phyloP scores from a whole-genome alignment of 2,329 filamentous ascomycete species.

The Arthrobotrys musiformis region DNA sequence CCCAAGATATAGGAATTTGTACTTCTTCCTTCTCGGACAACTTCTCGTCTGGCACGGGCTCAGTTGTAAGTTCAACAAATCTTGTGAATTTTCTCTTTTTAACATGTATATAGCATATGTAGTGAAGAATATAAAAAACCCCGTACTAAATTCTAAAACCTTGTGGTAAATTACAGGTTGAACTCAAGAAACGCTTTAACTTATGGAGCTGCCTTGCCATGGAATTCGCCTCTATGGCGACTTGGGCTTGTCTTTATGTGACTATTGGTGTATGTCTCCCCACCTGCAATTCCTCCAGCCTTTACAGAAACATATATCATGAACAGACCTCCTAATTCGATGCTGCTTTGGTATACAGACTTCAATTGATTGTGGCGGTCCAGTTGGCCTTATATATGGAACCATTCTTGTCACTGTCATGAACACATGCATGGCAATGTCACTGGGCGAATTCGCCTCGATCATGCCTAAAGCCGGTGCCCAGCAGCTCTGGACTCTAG shows the following conservation, averaged over 20 bases:
- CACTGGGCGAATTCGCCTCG: constrained; percentile 48
- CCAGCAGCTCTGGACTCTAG: constrained; percentile 52
- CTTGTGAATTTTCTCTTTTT: constrained; percentile 3
- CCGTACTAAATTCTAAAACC: constrained; percentile 15
- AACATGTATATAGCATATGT: constrained; percentile 16
- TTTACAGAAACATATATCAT: not conserved
- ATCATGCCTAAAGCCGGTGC: constrained; percentile 55
- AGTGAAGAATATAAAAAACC: constrained; percentile 14
- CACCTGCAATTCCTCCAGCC: not conserved
- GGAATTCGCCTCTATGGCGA: constrained; percentile 55
- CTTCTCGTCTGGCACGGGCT: constrained; percentile 53
- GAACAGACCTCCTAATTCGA: constrained; percentile 41
- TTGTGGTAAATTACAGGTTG: constrained; percentile 36
- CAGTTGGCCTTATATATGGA: constrained; percentile 51
- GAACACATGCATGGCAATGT: constrained; percentile 52
- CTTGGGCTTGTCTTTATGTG: constrained; percentile 53
- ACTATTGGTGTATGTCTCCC: constrained; percentile 53
- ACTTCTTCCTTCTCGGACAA: constrained; percentile 50
- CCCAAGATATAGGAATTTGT: constrained; percentile 47
- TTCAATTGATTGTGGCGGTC: constrained; percentile 53
- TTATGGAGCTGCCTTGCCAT: constrained; percentile 54
- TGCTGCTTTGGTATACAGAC: constrained; percentile 29
- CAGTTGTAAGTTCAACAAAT: constrained; percentile 51
- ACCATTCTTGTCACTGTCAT: constrained; percentile 53
- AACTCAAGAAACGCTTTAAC: constrained; percentile 54